phyloP scores from a whole-genome alignment of 1,284 basidiomycete genomes.

The Gymnopus androsaceus region DNA sequence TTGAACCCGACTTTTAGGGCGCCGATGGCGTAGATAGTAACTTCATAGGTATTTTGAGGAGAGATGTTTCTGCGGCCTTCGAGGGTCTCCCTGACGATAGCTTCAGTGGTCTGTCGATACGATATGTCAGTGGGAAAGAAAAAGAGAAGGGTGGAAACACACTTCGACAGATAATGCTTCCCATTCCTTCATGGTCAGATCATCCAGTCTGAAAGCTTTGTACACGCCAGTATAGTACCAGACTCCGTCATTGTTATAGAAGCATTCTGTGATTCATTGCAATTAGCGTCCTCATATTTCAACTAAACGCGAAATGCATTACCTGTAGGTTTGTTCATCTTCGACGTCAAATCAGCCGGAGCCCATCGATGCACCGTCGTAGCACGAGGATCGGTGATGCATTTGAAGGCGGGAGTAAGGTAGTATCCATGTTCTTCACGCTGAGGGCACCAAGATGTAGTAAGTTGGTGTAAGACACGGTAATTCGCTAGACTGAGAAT shows the following conservation, averaged over 20 bases:
- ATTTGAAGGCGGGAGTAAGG: constrained; percentile 70
- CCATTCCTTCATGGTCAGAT: constrained; percentile 68
- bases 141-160: constrained; percentile 14
- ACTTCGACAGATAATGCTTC: constrained; percentile 65
- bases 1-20: constrained; percentile 75
- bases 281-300: background rate
- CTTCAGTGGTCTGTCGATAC: constrained; percentile 64
- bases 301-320: constrained; percentile 3
- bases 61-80: constrained; percentile 69
- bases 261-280: constrained; percentile 56
- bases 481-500: constrained; percentile 53
- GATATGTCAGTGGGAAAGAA: constrained; percentile 11
- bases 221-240: constrained; percentile 84
- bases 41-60: constrained; percentile 74
- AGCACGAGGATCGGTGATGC: constrained; percentile 72
- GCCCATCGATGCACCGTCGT: constrained; percentile 73
- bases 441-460: constrained; percentile 75
- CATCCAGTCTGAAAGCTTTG: constrained; percentile 60
- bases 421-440: constrained; percentile 79
- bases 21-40: constrained; percentile 63
- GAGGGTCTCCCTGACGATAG: constrained; percentile 70
- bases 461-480: constrained; percentile 62
- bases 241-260: constrained; percentile 72
- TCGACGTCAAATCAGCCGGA: constrained; percentile 53
- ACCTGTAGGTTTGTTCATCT: constrained; percentile 66